Evolutionary conservation across 495 filamentous ascomycete species (phyloP), one percentile per base, ranked within the genome.

Genomic region (Hypoxylon fragiforme): DNA sequence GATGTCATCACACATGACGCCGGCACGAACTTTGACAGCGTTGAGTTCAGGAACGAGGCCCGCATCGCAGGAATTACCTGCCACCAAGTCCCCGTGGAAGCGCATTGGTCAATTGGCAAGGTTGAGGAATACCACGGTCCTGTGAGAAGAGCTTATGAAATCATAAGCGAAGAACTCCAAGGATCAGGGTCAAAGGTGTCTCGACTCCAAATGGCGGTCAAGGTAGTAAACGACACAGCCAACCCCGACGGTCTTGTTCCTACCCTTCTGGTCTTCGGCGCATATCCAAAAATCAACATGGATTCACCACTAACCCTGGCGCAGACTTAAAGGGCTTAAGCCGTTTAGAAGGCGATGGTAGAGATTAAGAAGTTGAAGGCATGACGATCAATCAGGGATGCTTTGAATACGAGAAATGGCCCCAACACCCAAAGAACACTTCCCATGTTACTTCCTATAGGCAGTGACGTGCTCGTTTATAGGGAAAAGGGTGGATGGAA

Each of bases 241-340:
- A 43, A 43, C 12, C 15, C 26, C 7, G 20, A 43, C 26, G 7
- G 7, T 1, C 15, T 43, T 28, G n/a, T 43, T 6, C 8, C 15
- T 43, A 43, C 26, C 2, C 26, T 43, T 12, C 15, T 43, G 14
- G 26, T 43, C 14, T 43, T 43, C 26, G 15, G 24, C 9, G 24
- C 9, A 43, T 9, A 28, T 14, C 11, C 26, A 26, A 43, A 43
- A 43, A 43, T 43, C 26, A 43, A 26, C 26, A 43, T 43, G 26
- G 24, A 28, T 28, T 28, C 9, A 9, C 9, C 9, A 9, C 9
- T 28, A 28, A 28, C 9, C 9, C 9, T 28, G 9, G 9, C 9
- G 4, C 9, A 28, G 9, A 28, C 9, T 28, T 28, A 28, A 28
- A 28, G 24, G 24, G 24, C 9, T 28, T 28, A 28, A 28, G 9